Percentiles rank a stretch among this genome's conserved stretches.
Evolutionary conservation across 148 eudicot genomes (phyloP).

Genomic region (Fagopyrum tataricum): DNA sequence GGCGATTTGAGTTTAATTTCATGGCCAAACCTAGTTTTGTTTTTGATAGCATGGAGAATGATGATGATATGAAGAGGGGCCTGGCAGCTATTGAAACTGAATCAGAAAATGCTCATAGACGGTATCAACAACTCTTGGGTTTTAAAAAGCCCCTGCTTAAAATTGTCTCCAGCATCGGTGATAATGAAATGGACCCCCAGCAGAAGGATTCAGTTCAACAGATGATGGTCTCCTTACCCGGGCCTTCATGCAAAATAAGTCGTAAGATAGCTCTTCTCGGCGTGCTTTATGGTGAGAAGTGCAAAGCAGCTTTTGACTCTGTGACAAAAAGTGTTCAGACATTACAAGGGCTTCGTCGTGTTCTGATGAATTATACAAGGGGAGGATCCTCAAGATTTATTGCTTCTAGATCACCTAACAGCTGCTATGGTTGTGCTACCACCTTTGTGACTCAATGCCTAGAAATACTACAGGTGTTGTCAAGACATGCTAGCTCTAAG

Average conservation of each 20-base stretch:
- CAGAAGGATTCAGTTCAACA: constrained; percentile 99
- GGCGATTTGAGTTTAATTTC: constrained; percentile 97
- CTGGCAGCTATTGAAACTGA: constrained; percentile 97
- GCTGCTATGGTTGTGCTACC: constrained; percentile 98
- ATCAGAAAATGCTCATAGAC: constrained; percentile 99
- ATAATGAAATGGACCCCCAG: constrained; percentile 97
- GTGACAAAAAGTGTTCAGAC: constrained; percentile 99
- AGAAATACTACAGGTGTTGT: constrained; percentile 87
- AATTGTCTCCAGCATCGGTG: constrained; percentile 98
- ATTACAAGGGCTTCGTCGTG: constrained; percentile 97
- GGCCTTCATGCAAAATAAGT: constrained; percentile 93
- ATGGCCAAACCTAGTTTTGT: constrained; percentile 99
- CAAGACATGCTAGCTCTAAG: constrained; percentile 82
- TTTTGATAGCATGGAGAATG: constrained; percentile 98
- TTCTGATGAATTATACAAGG: constrained; percentile 70
- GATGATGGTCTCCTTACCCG: constrained; percentile 99
- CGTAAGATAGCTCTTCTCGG: constrained; percentile 99
- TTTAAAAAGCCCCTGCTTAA: constrained; percentile 96
- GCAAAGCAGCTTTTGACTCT: constrained; percentile 99
- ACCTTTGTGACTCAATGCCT: constrained; percentile 93
- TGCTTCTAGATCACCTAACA: constrained; percentile 76
- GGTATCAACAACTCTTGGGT: constrained; percentile 96
- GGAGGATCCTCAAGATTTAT: constrained; percentile 71
- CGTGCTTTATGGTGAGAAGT: constrained; percentile 98
- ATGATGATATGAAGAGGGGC: constrained; percentile 98